phyloP scores from a whole-genome alignment of 225 moss, liverwort and hornwort species.

The Bryoerythrophyllum caledonicum region DNA sequence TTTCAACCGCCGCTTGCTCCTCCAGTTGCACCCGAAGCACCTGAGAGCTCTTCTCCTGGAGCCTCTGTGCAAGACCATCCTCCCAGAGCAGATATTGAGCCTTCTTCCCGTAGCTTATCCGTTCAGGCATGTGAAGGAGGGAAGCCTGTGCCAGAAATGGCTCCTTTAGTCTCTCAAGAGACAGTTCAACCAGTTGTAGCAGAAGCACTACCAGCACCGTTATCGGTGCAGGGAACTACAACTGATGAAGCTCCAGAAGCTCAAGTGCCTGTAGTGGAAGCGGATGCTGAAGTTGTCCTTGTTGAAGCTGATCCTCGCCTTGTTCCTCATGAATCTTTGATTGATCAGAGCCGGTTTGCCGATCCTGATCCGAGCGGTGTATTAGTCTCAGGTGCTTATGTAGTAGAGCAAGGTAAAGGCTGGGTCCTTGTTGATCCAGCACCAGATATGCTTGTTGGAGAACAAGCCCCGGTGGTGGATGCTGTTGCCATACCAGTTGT shows the following conservation, averaged over 20 bases:
- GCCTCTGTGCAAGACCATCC: not conserved
- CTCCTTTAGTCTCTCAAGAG: slow-evolving; percentile 22
- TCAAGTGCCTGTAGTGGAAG: slow-evolving; percentile 22
- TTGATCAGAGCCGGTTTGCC: slow-evolving; percentile 20
- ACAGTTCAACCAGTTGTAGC: slow-evolving; percentile 14
- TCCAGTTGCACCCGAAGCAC: slow-evolving; percentile 26
- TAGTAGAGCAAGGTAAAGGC: slow-evolving; percentile 42
- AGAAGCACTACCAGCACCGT: slow-evolving; percentile 14
- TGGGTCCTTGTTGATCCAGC: slow-evolving; percentile 41
- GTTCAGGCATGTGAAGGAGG: slow-evolving; percentile 17
- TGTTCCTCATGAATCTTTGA: slow-evolving; percentile 34
- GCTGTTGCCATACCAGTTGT: slow-evolving; percentile 10
- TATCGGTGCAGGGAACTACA: slow-evolving; percentile 19
- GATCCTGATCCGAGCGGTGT: slow-evolving; percentile 16
- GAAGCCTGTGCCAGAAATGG: slow-evolving; percentile 18
- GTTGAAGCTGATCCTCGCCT: slow-evolving; percentile 55
- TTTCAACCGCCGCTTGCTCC: slow-evolving; percentile 18
- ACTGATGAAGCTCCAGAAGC: slow-evolving; percentile 5
- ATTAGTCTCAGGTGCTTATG: slow-evolving; percentile 30
- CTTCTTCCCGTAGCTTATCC: slow-evolving; percentile 20
- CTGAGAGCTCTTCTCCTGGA: slow-evolving; percentile 9
- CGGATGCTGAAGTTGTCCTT: slow-evolving; percentile 37
- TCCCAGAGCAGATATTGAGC: slow-evolving; percentile 14
- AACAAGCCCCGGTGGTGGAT: not conserved
- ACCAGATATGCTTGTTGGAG: slow-evolving; percentile 24